Evolutionary conservation across 2,329 filamentous ascomycete genomes (phyloP).

Genomic region (Rutstroemia sp.): DNA sequence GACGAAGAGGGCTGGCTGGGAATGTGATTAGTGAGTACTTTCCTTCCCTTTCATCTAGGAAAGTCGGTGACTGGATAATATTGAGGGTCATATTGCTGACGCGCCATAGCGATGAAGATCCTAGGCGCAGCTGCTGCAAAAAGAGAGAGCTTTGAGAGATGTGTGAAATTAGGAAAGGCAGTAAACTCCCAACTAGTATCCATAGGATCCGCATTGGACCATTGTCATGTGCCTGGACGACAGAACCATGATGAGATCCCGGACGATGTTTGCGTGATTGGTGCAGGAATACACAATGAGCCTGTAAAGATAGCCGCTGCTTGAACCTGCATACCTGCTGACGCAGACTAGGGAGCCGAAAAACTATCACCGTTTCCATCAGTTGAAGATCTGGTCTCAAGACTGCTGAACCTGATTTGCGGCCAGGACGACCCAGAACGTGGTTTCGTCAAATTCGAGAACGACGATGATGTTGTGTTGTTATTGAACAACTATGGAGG

Average conservation of each 20-base stretch:
- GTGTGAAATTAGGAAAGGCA: slow-evolving; percentile 23
- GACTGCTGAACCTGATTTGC: slow-evolving; percentile 25
- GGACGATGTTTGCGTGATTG: slow-evolving; percentile 50
- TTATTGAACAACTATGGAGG: slow-evolving; percentile 54
- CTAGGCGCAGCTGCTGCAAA: not conserved
- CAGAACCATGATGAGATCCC: slow-evolving; percentile 41
- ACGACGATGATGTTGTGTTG: slow-evolving; percentile 40
- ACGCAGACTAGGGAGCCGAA: not conserved
- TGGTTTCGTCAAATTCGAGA: slow-evolving; percentile 40
- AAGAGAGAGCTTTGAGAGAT: slow-evolving; percentile 18
- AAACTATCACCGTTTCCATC: not conserved
- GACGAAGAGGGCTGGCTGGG: slow-evolving; percentile 53
- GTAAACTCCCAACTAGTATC: slow-evolving; percentile 34
- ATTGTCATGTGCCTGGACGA: slow-evolving; percentile 45
- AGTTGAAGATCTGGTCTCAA: not conserved
- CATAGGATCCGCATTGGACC: slow-evolving; percentile 43
- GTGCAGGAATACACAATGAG: slow-evolving; percentile 61
- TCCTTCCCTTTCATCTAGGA: not conserved
- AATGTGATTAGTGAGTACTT: slow-evolving; percentile 41
- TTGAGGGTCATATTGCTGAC: not conserved
- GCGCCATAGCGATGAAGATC: not conserved
- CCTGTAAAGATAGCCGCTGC: slow-evolving; percentile 44
- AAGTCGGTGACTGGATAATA: not conserved
- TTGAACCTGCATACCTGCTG: slow-evolving; percentile 22
- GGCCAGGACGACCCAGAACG: slow-evolving; percentile 40